phyloP scores from a whole-genome alignment of 192 early-diverging fungal genomes.

The Kappamyces sp. region DNA sequence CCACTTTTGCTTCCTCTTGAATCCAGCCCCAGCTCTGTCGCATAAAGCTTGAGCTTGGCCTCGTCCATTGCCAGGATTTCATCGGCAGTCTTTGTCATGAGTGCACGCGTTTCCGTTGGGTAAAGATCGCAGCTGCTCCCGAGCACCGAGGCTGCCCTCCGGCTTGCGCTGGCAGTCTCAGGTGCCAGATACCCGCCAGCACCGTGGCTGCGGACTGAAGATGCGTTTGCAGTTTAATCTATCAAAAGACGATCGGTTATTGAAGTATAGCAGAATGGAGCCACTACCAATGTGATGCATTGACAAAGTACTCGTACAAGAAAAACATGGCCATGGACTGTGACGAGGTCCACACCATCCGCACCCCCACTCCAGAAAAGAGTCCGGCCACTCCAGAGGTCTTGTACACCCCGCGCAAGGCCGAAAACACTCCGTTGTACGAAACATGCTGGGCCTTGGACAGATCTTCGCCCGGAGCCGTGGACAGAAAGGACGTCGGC shows the following conservation, averaged over 20 bases:
- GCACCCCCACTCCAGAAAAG: constrained; percentile 73
- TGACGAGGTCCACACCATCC: constrained; percentile 75
- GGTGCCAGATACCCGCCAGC: no score
- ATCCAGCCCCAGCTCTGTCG: constrained; percentile 24
- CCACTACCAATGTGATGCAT: no score
- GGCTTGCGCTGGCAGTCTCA: no score
- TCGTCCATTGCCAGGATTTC: constrained; percentile 10
- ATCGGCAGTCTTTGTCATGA: no score
- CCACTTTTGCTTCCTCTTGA: constrained; percentile 20
- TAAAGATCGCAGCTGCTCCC: no score
- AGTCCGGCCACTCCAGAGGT: constrained; percentile 47
- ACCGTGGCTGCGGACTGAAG: no score
- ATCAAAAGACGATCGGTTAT: no score
- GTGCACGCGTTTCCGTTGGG: no score
- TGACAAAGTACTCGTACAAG: constrained; percentile 50
- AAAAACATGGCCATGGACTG: constrained; percentile 70
- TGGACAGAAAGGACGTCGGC: neutral
- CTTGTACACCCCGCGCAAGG: constrained; percentile 25
- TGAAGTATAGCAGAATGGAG: no score
- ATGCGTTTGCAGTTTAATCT: no score
- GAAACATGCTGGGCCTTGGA: neutral
- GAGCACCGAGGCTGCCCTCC: no score
- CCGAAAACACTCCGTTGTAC: constrained; percentile 23
- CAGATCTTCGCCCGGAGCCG: neutral
- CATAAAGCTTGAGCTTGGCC: constrained; percentile 12